Evolutionary conservation across 2,329 filamentous ascomycete species (phyloP), one percentile per base, ranked within the genome.

Genomic region (Paraphaeosphaeria sporulosa): DNA sequence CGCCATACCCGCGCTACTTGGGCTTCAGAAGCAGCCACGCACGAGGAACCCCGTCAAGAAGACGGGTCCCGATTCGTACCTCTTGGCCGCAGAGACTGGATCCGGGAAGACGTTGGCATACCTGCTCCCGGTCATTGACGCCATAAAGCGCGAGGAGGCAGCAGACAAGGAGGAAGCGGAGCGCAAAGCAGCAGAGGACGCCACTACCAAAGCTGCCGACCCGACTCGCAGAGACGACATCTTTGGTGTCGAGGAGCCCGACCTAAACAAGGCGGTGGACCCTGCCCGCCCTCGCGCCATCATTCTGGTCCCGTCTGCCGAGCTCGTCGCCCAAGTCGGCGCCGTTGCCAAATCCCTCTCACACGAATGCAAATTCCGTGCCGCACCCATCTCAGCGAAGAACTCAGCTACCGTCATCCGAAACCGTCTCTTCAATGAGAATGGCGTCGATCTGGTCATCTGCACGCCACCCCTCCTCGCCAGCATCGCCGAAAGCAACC

Each of bases 21-120:
- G 88, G 15, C 82, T 88, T 70, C 75, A 83, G 23, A 76, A 78
- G 21, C 78, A 68, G 43, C 61, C 58, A 72, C 70, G 72, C 60
- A 76, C 73, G 43, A 64, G 63, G 40, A 65, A 62, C 5, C 57
- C 74, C 2, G 72, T 69, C 54, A 63, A 60, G 71, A 73, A 73
- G 65, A 53, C 53, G 74, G 78, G 65, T n/a, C 84, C 86, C 71
- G 81, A 88, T 56, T 84, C 88, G 55, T 97, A 92, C 73, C 84
- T 99, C 13, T 84, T 99, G 52, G 95, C 95, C 4, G 95, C 95
- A 12, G 95, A 99, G 82, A 99, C 95, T 0, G 95, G 95, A 13
- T 98, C 95, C 0, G 95, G 95, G 61, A 99, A 99, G 82, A 99
- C 95, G 0, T 82, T 99, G 63, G 93, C 95, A 9, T 99, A 99